Evolutionary conservation across 768 basidiomycete genomes (phyloP), one percentile per base, ranked within the genome.

Genomic region (Rhodotorula taiwanensis): DNA sequence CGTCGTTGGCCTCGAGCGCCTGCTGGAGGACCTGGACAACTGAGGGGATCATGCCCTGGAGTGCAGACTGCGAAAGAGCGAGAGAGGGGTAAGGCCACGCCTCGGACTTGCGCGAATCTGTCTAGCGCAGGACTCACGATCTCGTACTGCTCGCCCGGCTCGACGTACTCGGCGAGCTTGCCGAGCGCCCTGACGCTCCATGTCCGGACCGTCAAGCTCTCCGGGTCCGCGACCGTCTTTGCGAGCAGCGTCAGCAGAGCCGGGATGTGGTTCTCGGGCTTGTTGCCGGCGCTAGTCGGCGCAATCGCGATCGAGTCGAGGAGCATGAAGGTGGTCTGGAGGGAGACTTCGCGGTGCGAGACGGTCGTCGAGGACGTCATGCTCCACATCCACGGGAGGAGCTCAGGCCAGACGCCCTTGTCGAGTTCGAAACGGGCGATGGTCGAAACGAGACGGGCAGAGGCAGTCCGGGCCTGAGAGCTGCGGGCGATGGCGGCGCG

Each of bases 151-250:
- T 97, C 89, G 48, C 89, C 88, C 10, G 80, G 72, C 68, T 92
- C 89, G 55, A 98, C 85, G 76, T 89, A 97, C 75, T 93, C 90
- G 27, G 94, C 88, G 55, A 99, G 83, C 62, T 89, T 86, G 58
- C 93, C 92, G 43, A 98, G 78, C n/a, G 89, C 85, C 63, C 90
- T 86, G 63, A 94, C 86, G 42, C 92, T 89, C 33, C 87, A 93
- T 51, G 97, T 85, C 64, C 92, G 82, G 64, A 98, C 91, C 71
- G 90, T 89, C 50, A 86, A 79, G 68, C 88, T 93, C 74, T 91
- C 88, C 2, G 87, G 83, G 77, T 99, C 94, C 21, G 72, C 73
- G 47, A 98, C 77, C 14, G 93, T 80, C 51, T 78, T 76, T 52
- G 81, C 79, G 75, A 97, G 91, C 31, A 97, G 79, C 66, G 83